These are phyloP conservation scores for Cordyceps militaris DNA, from an alignment of 2,329 filamentous ascomycete genomes.

Conservation along the genomic window DNA sequence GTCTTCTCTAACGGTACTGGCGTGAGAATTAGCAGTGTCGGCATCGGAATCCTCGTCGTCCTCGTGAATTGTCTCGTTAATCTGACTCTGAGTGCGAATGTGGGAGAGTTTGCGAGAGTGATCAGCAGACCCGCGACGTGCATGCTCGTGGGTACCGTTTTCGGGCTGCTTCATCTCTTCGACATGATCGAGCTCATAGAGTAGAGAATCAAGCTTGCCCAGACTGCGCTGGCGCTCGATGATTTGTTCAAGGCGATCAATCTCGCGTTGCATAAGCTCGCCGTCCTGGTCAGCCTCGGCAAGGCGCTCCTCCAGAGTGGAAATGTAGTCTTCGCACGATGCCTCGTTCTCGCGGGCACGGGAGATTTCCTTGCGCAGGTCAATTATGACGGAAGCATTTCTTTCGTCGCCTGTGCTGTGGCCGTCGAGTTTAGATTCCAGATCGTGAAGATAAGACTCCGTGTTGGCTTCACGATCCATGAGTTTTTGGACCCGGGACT, in stretches of 20 bases:
- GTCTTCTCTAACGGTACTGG: slow-evolving; percentile 30
- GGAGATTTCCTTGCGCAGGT: slow-evolving; percentile 85
- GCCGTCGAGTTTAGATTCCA: slow-evolving; percentile 84
- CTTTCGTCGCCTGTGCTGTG: slow-evolving; percentile 90
- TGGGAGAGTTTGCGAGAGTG: slow-evolving; percentile 42
- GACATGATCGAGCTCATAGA: slow-evolving; percentile 81
- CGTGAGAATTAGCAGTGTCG: slow-evolving; percentile 21
- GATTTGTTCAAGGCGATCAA: slow-evolving; percentile 88
- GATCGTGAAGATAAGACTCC: slow-evolving; percentile 84
- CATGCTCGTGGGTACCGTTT: slow-evolving; percentile 28
- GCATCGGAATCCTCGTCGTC: slow-evolving; percentile 39
- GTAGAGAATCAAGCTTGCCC: slow-evolving; percentile 85
- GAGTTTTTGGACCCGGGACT: slow-evolving; percentile 83
- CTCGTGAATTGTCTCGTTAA: slow-evolving; percentile 49
- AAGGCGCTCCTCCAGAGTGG: slow-evolving; percentile 87
- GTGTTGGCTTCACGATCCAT: slow-evolving; percentile 87
- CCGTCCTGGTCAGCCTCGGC: slow-evolving; percentile 94
- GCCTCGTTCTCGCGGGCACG: slow-evolving; percentile 85
- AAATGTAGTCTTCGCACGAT: slow-evolving; percentile 92
- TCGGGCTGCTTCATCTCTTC: slow-evolving; percentile 47
- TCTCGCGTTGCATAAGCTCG: slow-evolving; percentile 94
- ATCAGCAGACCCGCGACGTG: slow-evolving; percentile 36
- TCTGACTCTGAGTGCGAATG: slow-evolving; percentile 47
- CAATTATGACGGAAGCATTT: slow-evolving; percentile 74
- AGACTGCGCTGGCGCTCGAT: slow-evolving; percentile 92